A percentile compares a stretch with the other conserved stretches of the same genome.
Evolutionary conservation across 2,329 filamentous ascomycete species (phyloP).

Genomic region (Kalmusia sp.): DNA sequence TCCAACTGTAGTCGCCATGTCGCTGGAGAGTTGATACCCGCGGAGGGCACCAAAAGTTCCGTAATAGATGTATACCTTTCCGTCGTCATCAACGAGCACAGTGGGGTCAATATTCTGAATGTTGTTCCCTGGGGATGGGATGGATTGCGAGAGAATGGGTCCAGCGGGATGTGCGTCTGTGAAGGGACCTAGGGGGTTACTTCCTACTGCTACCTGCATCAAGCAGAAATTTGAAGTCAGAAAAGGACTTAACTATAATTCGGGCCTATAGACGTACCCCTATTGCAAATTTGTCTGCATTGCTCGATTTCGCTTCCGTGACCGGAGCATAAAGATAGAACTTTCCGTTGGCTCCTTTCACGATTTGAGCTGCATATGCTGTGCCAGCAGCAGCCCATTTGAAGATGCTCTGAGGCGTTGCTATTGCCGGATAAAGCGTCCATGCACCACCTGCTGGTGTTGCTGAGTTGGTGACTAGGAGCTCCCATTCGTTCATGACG

Average conservation of each 20-base stretch:
- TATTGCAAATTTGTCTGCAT: slow-evolving; percentile 47
- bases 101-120: slow-evolving; percentile 54
- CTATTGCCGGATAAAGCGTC: slow-evolving; percentile 42
- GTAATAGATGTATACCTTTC: slow-evolving; percentile 48
- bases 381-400: slow-evolving; percentile 44
- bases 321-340: slow-evolving; percentile 51
- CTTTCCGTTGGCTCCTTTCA: slow-evolving; percentile 41
- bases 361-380: slow-evolving; percentile 48
- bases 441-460: slow-evolving; percentile 42
- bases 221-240: background rate
- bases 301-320: slow-evolving; percentile 30
- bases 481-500: slow-evolving; percentile 49
- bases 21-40: slow-evolving; percentile 43
- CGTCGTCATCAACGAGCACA: slow-evolving; percentile 47
- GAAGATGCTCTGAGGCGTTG: slow-evolving; percentile 41
- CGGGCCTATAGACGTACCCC: slow-evolving; percentile 23
- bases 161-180: slow-evolving; percentile 43
- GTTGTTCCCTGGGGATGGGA: slow-evolving; percentile 39
- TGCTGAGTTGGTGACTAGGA: slow-evolving; percentile 33
- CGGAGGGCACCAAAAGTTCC: slow-evolving; percentile 48
- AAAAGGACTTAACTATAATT: background rate
- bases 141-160: slow-evolving; percentile 46
- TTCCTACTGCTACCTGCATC: slow-evolving; percentile 39
- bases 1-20: slow-evolving; percentile 47
- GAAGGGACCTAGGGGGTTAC: slow-evolving; percentile 45